Conservation (phyloP, 1,284 basidiomycete species). For the Ustilago lituana region DNA sequence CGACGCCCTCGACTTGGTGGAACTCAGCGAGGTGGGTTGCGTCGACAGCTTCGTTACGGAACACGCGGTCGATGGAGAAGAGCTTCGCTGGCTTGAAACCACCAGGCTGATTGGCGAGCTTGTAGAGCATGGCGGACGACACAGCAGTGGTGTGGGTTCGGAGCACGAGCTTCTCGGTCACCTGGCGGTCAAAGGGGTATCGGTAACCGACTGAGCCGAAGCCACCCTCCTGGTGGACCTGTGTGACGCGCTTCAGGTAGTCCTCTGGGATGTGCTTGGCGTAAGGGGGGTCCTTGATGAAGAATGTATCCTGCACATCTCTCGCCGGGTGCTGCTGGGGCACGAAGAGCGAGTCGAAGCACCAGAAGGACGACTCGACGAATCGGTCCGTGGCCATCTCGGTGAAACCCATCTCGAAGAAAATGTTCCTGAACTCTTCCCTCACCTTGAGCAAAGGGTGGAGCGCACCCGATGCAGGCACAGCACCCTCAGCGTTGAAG, state of each 20-base stretch:
- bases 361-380: slow-evolving; percentile 99
- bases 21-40: slow-evolving; percentile 99
- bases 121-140: slow-evolving; percentile 90
- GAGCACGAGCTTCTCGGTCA: slow-evolving; percentile 89
- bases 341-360: slow-evolving; percentile 97
- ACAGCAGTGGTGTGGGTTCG: slow-evolving; percentile 98
- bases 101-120: slow-evolving; percentile 73
- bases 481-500: slow-evolving; percentile 93
- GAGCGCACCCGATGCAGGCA: slow-evolving; percentile 86
- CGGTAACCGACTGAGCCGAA: slow-evolving; percentile 97
- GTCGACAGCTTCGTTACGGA: slow-evolving; percentile 98
- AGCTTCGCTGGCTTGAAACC: slow-evolving; percentile 96
- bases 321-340: slow-evolving; percentile 99
- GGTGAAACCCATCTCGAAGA: slow-evolving; percentile 99
- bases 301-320: slow-evolving; percentile 98
- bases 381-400: slow-evolving; percentile 99
- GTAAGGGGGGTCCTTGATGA: slow-evolving; percentile 88
- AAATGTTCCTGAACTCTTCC: slow-evolving; percentile 97
- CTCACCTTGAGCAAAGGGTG: slow-evolving; percentile 97
- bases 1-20: slow-evolving; percentile 99
- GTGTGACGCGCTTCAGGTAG: slow-evolving; percentile 89
- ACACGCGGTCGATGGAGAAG: slow-evolving; percentile 98
- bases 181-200: slow-evolving; percentile 92
- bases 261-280: slow-evolving; percentile 81
- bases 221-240: slow-evolving; percentile 87